Base-by-base conservation (phyloP, 108 stramenopile genomes). In the Nitzschia sp. region DNA sequence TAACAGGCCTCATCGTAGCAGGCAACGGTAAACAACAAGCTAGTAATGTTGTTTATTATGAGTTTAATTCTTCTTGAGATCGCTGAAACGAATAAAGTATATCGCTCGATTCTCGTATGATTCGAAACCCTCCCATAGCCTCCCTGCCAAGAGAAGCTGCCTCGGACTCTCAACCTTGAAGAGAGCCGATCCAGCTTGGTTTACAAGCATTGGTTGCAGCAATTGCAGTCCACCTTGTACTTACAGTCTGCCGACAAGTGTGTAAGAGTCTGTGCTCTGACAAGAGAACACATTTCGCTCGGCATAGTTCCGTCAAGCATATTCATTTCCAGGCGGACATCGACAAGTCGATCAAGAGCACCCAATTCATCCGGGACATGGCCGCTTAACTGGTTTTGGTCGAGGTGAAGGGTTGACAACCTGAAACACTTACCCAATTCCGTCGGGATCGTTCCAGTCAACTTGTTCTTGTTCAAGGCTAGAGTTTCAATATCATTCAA, bases 351-450 rank as follows among this genome's bases (percentile, higher is more conserved):
- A 8, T 57, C 65, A 5, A 82, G 42, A 1, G 46, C 15, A 19
- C 74, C 82, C 6, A 82, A 46, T 42, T 80, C 72, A 1, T 65
- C 36, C 8, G 82, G 82, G 29, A 82, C 75, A 2, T 17, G 15
- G 35, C 82, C 82, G 15, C 25, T 27, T 25, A 82, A 46, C 23
- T 59, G 49, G 70, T 79, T 82, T 24, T 61, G n/a, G 11, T 66
- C 45, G 2, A 82, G 15, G 6, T 26, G 33, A 26, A 80, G 18
- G 0, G 47, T n/a, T 18, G 19, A 4, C 46, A 79, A 36, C 13
- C 72, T 55, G n/a, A 68, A 65, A 31, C 58, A 64, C 2, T 38
- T 17, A 0, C 51, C 62, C 15, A 80, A n/a, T 66, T 71, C 63
- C 0, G 76, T 51, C 0, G 76, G 76, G 33, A 77, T 66, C 13